Evolutionary conservation across 2,329 filamentous ascomycete species (phyloP).

Genomic region (Aureobasidium sp.): DNA sequence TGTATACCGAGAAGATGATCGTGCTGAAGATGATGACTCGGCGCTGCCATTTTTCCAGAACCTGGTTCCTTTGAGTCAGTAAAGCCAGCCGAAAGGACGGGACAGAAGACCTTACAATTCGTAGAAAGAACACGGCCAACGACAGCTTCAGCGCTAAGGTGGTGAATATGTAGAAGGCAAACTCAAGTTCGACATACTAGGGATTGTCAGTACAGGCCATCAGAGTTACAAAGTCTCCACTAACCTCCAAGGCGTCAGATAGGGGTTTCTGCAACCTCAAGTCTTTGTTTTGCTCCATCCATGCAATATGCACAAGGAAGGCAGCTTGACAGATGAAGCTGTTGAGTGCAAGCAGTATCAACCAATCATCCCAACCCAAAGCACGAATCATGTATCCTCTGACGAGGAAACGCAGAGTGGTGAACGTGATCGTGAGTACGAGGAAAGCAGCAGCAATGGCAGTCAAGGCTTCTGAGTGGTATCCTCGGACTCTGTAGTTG

Average conservation of each 20-base stretch:
- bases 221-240: neutral
- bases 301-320: conserved; percentile 17
- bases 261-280: neutral
- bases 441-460: conserved; percentile 21
- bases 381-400: conserved; percentile 29
- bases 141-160: conserved; percentile 37
- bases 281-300: neutral
- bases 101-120: conserved; percentile 25
- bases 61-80: neutral
- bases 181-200: conserved; percentile 22
- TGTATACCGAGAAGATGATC: conserved; percentile 22
- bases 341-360: conserved; percentile 32
- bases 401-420: conserved; percentile 32
- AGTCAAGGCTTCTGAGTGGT: neutral
- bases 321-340: conserved; percentile 21
- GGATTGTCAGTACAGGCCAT: neutral
- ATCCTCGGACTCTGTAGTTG: neutral
- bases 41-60: conserved; percentile 28
- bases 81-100: too few relatives aligned
- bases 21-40: conserved; percentile 21
- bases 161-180: conserved; percentile 31
- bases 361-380: conserved; percentile 36
- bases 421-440: conserved; percentile 29
- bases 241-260: neutral
- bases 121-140: conserved; percentile 36